phyloP scores from a whole-genome alignment of 176 grass and related monocot species.

The Carex parvula region DNA sequence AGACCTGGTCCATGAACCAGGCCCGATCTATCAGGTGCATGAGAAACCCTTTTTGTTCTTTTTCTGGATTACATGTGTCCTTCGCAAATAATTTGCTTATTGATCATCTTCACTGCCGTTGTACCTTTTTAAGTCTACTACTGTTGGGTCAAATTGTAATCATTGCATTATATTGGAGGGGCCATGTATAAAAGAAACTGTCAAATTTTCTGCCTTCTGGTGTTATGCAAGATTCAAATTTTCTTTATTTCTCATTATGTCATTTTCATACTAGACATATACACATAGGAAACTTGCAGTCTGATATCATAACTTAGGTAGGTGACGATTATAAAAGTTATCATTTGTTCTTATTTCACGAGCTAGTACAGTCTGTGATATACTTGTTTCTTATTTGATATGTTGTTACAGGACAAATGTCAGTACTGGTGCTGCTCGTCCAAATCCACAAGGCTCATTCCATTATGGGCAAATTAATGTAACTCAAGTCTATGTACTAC shows the following conservation, averaged over 20 bases:
- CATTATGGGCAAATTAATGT: conserved; percentile 88
- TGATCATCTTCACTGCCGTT: not conserved
- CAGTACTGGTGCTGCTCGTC: conserved; percentile 78
- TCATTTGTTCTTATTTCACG: not conserved
- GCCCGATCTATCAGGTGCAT: conserved; percentile 86
- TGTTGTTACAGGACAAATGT: conserved; percentile 64
- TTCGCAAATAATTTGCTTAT: not conserved
- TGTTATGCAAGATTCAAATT: not conserved
- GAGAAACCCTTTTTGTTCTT: not conserved
- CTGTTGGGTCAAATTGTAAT: not conserved
- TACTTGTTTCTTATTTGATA: conserved; percentile 3
- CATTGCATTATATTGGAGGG: not conserved
- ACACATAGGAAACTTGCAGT: too few species aligned
- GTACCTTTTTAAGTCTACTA: not conserved
- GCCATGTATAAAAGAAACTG: not conserved
- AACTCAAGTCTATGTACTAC: conserved; percentile 72
- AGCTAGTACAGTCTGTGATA: not conserved
- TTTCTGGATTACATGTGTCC: not conserved
- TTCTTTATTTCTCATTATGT: not conserved
- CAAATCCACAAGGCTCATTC: conserved; percentile 96
- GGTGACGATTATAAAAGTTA: not conserved
- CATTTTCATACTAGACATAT: not conserved
- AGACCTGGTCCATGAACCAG: conserved; percentile 92
- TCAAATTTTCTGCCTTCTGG: not conserved
- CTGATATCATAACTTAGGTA: not conserved